A percentile compares a stretch with the other conserved stretches of the same genome.
phyloP scores from a whole-genome alignment of 768 basidiomycete genomes.

The Xerocomellus intermedius region DNA sequence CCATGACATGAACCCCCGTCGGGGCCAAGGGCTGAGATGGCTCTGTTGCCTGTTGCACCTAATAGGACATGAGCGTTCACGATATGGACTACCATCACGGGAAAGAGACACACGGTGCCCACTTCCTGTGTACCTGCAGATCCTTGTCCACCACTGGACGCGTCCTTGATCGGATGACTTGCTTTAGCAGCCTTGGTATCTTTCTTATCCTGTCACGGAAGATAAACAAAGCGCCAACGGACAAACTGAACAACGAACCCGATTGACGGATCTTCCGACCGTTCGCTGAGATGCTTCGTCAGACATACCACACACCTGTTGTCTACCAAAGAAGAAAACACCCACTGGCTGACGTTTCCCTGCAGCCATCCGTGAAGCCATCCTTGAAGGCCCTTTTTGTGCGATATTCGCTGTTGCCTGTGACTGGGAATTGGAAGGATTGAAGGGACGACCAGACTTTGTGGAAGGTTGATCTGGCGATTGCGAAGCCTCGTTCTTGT shows the following conservation, averaged over 20 bases:
- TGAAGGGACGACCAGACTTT: neutral
- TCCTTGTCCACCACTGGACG: neutral
- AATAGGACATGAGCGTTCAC: neutral
- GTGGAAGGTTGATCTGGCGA: neutral
- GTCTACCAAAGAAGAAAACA: neutral
- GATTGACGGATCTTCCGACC: neutral
- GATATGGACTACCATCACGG: no score
- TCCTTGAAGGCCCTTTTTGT: neutral
- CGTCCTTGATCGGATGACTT: neutral
- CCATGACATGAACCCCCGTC: neutral
- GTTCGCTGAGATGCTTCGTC: neutral
- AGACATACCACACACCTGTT: neutral
- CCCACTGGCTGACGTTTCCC: neutral
- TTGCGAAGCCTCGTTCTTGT: neutral
- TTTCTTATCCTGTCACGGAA: neutral
- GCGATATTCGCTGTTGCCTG: neutral
- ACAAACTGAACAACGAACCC: neutral
- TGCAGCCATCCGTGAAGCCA: neutral
- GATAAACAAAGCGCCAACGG: neutral
- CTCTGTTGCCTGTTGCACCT: neutral
- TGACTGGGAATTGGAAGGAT: no score
- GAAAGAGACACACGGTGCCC: neutral
- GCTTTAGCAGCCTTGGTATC: neutral
- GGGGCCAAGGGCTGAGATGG: neutral
- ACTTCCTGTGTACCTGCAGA: neutral